Evolutionary conservation across 2,329 filamentous ascomycete genomes (phyloP), one percentile per base, ranked within the genome.

Genomic region (Calonectria henricotiae): DNA sequence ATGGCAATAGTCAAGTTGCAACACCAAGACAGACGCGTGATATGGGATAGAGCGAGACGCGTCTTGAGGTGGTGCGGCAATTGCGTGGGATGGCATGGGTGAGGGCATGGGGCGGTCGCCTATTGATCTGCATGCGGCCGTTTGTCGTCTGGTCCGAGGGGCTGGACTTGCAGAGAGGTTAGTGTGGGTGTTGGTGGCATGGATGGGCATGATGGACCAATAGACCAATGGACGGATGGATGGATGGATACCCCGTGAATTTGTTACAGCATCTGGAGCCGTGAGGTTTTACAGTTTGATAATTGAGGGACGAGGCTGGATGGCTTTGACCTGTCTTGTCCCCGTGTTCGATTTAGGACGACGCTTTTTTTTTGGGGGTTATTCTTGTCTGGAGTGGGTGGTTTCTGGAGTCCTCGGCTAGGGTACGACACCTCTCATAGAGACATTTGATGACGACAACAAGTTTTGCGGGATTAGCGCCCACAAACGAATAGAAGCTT

Each of bases 21-120:
- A 76, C 75, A 73, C 72, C 73, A 78, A 41, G 47, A 58, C 12
- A 67, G 69, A 76, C 75, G 76, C 71, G 76, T 77, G 68, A 67
- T 75, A 78, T 75, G 66, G 62, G 58, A 46, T 55, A 63, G 47
- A 43, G 49, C 61, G 44, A 74, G 74, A 74, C 76, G 73, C 75
- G 76, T 73, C 65, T 39, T 61, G 63, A 44, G n/a, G 39, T 72
- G 54, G 67, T 65, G 64, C 62, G 61, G 64, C 51, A n/a, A 67
- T 66, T 62, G 55, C 39, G 75, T 71, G 72, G 71, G 62, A 67
- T 64, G 69, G 65, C 58, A 41, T 39, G 67, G 49, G 65, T 39
- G 51, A 63, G 47, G 61, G 32, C 46, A 67, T 64, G 58, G 67
- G 61, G 49, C 43, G 58, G 65, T 61, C 20, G 41, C 37, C 35